Evolutionary conservation across 208 protist species (phyloP), one percentile per base, ranked within the genome.

Genomic region (Jaenimonas drosophilae): DNA sequence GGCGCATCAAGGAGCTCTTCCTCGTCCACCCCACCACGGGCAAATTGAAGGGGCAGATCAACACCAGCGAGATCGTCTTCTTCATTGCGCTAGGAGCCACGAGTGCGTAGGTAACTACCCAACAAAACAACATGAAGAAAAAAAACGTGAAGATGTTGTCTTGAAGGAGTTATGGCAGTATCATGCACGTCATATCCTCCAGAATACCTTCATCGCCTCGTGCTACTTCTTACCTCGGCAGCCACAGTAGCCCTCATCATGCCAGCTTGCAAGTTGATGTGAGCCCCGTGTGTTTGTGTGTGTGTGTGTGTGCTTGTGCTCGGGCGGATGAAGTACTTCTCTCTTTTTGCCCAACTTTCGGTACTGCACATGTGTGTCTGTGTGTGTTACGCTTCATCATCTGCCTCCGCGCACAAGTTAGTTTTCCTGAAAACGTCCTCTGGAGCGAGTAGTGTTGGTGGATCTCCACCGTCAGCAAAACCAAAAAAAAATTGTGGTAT

Each of bases 1-100:
- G 71, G 7, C 63, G 76, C n/a, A 76, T 92, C 27, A 85, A 83
- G 60, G 84, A 89, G 54, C 54, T 92, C 9, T 92, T 86, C 49
- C 54, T 92, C 37, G 84, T 92, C 4, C 77, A 92, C 54, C 65
- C 74, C 0, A 64, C 71, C 45, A 88, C 73, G 1, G 71, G 64
- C 24, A 72, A 72, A 37, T 54, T 92, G 27, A 28, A 74, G 36
- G 84, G 84, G 0, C 84, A 92, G 62, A 41, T 92, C 30, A 86
- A 82, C 37, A 55, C 89, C 0, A 48, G 68, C 0, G 84, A 92
- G 46, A 60, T 92, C 42, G 69, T 89, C 1, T 76, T 71, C 29
- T 81, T 88, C 26, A 42, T 92, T 6, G 83, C 76, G 7, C 86
- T 88, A 57, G 81, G 43, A 12, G 29, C 46, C 16, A 71, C 34